Percentiles rank a stretch among this genome's conserved stretches.
Conservation (phyloP, 345 rosid genomes). For the Pseudoturritis turrita region DNA sequence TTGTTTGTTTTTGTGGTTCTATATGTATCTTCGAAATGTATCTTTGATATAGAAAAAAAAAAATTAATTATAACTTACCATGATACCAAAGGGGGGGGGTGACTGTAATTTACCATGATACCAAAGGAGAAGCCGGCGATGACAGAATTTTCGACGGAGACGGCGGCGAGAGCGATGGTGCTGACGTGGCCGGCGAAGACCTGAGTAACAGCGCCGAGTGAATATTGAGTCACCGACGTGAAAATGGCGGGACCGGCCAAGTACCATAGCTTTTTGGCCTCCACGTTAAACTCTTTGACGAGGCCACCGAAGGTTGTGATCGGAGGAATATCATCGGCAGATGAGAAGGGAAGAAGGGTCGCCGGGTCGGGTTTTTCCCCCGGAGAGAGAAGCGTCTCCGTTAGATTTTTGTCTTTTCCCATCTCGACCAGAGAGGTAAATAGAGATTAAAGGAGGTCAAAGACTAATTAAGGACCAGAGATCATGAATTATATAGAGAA, state of each 20-base stretch:
- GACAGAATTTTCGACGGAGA: conserved; percentile 85
- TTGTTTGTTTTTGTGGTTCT: too few species aligned
- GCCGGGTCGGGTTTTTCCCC: conserved; percentile 1
- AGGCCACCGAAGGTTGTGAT: conserved; percentile 41
- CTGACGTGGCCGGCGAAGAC: conserved; percentile 75
- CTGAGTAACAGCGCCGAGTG: conserved; percentile 89
- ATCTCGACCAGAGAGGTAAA: conserved; percentile 14
- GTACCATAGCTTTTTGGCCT: conserved; percentile 73
- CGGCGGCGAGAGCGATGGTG: conserved; percentile 72
- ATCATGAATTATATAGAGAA: conserved; percentile 11
- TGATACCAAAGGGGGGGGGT: too few species aligned
- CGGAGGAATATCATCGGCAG: conserved; percentile 30
- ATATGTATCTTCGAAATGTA: neutral
- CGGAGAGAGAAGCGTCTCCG: conserved; percentile 39
- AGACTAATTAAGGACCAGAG: neutral
- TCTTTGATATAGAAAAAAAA: too few species aligned
- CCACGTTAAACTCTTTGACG: conserved; percentile 46
- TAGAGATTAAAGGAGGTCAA: conserved; percentile 15
- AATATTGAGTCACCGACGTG: conserved; percentile 75
- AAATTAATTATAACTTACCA: too few species aligned
- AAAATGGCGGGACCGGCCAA: conserved; percentile 94
- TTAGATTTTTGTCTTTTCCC: conserved; percentile 25
- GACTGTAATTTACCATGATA: conserved; percentile 46
- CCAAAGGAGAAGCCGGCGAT: conserved; percentile 96
- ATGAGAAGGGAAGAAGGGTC: conserved; percentile 14